A percentile compares a stretch with the other conserved stretches of the same genome.
Evolutionary conservation across 495 filamentous ascomycete genomes (phyloP).

Genomic region (Tuber aestivum): DNA sequence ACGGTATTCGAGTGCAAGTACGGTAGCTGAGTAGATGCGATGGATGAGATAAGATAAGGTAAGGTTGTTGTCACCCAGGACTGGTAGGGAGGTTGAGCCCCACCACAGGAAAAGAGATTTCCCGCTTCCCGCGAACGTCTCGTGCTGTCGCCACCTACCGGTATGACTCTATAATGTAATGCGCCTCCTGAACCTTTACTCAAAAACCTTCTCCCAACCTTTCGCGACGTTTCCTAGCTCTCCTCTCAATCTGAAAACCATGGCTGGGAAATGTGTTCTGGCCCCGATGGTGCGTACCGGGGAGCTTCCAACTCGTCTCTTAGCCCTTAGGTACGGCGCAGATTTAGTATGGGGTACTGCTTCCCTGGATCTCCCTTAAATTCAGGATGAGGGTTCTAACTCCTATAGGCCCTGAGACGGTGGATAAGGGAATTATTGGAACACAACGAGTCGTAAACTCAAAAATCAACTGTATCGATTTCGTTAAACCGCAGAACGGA

Average conservation of each 20-base stretch:
- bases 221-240: constrained; percentile 17
- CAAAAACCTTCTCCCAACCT: constrained; percentile 4
- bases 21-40: background rate
- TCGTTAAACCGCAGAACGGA: constrained; percentile 53
- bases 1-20: no score
- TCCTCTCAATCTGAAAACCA: background rate
- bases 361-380: constrained; percentile 6
- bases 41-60: background rate
- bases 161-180: background rate
- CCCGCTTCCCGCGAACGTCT: background rate
- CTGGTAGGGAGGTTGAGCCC: background rate
- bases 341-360: constrained; percentile 85
- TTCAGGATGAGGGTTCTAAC: constrained; percentile 16
- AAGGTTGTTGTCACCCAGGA: background rate
- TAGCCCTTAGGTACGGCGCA: constrained; percentile 88
- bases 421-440: constrained; percentile 85
- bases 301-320: constrained; percentile 79
- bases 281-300: constrained; percentile 97
- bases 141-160: background rate
- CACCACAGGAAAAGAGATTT: background rate
- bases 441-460: constrained; percentile 68
- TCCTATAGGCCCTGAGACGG: constrained; percentile 71
- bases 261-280: constrained; percentile 73
- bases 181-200: constrained; percentile 6
- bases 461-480: constrained; percentile 71